Evolutionary conservation across 331 rosid species (phyloP).

Genomic region (Quercus phellos): DNA sequence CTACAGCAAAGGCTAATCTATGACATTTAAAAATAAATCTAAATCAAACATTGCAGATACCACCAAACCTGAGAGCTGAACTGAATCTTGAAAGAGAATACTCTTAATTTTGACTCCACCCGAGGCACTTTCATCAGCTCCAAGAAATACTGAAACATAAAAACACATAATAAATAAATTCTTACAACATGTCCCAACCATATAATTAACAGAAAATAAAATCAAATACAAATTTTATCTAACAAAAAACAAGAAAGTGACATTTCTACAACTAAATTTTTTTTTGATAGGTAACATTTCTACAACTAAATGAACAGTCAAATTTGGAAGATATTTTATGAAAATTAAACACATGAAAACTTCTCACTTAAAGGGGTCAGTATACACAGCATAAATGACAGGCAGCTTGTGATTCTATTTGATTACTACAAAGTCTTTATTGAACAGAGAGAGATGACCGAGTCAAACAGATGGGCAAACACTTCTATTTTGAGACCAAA

Average conservation of each 20-base stretch:
- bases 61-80: constrained; percentile 84
- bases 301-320: background rate
- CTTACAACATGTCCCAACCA: background rate
- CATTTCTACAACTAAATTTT: background rate
- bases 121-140: constrained; percentile 98
- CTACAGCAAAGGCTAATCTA: constrained; percentile 7
- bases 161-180: background rate
- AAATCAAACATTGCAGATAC: constrained; percentile 25
- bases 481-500: background rate
- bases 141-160: constrained; percentile 70
- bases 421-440: background rate
- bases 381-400: background rate
- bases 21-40: constrained; percentile 2
- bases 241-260: background rate
- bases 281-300: background rate
- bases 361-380: background rate
- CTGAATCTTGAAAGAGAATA: constrained; percentile 94
- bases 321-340: background rate
- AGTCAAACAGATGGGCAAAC: background rate
- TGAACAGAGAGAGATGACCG: background rate
- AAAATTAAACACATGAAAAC: background rate
- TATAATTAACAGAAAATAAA: background rate
- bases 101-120: constrained; percentile 96
- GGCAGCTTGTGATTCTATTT: background rate
- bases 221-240: background rate